These are phyloP conservation scores for Thraustotheca clavata DNA, from an alignment of 352 stramenopile species.

Conservation along the genomic window DNA sequence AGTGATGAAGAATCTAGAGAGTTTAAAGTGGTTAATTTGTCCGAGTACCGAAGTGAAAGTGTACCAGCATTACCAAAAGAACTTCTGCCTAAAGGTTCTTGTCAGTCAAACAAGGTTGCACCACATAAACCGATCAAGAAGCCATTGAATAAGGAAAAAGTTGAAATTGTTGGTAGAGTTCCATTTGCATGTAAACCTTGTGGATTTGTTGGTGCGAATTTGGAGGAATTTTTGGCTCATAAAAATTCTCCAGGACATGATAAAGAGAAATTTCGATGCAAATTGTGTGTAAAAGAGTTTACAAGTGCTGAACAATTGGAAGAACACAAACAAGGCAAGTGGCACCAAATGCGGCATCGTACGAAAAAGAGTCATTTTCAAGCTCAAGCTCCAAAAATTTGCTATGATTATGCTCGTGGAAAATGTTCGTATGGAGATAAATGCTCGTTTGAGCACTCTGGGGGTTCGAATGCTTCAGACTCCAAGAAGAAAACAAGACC, in stretches of 20 bases:
- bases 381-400: conserved; percentile 54
- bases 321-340: conserved; percentile 73
- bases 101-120: conserved; percentile 23
- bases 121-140: conserved; percentile 24
- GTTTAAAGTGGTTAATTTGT: conserved; percentile 48
- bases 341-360: conserved; percentile 65
- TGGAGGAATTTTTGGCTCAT: conserved; percentile 58
- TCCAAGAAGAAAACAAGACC: conserved; percentile 44
- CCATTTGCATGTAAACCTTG: conserved; percentile 79
- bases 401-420: conserved; percentile 80
- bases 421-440: conserved; percentile 51
- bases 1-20: conserved; percentile 12
- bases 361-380: conserved; percentile 44
- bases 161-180: conserved; percentile 31
- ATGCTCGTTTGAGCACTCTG: conserved; percentile 67
- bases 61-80: conserved; percentile 51
- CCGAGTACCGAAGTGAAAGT: conserved; percentile 48
- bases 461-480: conserved; percentile 48
- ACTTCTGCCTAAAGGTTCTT: conserved; percentile 33
- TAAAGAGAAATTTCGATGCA: conserved; percentile 37
- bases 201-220: conserved; percentile 59
- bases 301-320: conserved; percentile 62
- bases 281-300: conserved; percentile 69
- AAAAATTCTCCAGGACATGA: conserved; percentile 39
- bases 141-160: conserved; percentile 20